Conservation (phyloP, 2,329 filamentous ascomycete genomes). For the Aspergillus sp. region DNA sequence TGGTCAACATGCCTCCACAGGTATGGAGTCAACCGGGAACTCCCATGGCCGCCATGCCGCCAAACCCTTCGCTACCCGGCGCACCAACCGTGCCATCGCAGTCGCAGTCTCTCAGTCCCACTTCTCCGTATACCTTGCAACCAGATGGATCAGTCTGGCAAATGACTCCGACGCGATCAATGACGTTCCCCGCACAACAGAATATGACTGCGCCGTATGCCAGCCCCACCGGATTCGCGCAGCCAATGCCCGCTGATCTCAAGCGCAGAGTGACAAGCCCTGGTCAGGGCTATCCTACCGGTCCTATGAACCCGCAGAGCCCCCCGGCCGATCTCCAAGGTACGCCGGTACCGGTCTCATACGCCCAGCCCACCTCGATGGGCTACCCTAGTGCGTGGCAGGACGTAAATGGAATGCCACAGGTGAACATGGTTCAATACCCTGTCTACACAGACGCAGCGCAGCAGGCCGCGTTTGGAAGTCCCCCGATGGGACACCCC, state of each 20-base stretch:
- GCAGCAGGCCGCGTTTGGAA: slow-evolving; percentile 28
- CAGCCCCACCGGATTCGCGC: slow-evolving; percentile 30
- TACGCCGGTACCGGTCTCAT: slow-evolving; percentile 30
- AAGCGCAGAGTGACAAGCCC: slow-evolving; percentile 41
- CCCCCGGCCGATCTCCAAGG: slow-evolving; percentile 29
- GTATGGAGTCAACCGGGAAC: slow-evolving; percentile 32
- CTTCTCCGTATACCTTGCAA: slow-evolving; percentile 34
- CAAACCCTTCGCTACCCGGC: slow-evolving; percentile 29
- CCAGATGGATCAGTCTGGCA: slow-evolving; percentile 39
- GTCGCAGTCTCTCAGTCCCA: slow-evolving; percentile 29
- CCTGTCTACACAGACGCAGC: slow-evolving; percentile 32
- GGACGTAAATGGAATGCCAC: slow-evolving; percentile 28
- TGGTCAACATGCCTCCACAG: slow-evolving; percentile 35
- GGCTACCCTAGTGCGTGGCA: slow-evolving; percentile 29
- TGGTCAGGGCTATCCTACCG: slow-evolving; percentile 25
- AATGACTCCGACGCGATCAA: slow-evolving; percentile 31
- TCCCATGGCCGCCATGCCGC: slow-evolving; percentile 28
- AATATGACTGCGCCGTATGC: slow-evolving; percentile 28
- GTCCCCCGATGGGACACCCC: slow-evolving; percentile 33
- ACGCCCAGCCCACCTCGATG: slow-evolving; percentile 29
- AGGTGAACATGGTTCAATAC: slow-evolving; percentile 34
- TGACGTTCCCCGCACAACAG: slow-evolving; percentile 35
- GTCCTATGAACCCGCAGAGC: slow-evolving; percentile 24
- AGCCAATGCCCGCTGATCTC: slow-evolving; percentile 31
- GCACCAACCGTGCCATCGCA: slow-evolving; percentile 34